These are phyloP conservation scores for Penicillium griseofulvum DNA, from an alignment of 2,329 filamentous ascomycete genomes.

Conservation along the genomic window DNA sequence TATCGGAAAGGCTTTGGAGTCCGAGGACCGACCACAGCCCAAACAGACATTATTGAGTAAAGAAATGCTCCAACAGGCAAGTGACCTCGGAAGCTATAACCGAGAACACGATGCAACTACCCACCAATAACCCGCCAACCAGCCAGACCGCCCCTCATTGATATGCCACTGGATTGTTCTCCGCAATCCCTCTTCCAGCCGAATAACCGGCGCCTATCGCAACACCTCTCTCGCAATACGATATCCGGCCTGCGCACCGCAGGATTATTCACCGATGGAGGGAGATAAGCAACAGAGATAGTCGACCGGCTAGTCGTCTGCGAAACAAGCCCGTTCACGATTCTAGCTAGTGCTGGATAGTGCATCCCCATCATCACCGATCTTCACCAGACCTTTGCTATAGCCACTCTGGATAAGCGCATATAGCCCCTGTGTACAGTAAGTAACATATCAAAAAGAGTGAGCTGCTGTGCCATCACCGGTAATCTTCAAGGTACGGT, in stretches of 20 bases:
- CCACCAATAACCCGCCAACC: background rate
- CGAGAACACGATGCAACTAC: background rate
- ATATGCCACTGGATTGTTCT: slow-evolving; percentile 27
- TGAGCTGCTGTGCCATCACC: slow-evolving; percentile 32
- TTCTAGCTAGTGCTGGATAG: slow-evolving; percentile 29
- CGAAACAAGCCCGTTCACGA: slow-evolving; percentile 21
- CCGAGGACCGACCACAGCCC: background rate
- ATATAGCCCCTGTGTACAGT: slow-evolving; percentile 31
- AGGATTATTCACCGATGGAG: slow-evolving; percentile 3
- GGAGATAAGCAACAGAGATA: slow-evolving; percentile 7
- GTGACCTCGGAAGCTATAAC: background rate
- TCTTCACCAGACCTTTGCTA: slow-evolving; percentile 27
- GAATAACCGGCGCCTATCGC: slow-evolving; percentile 25
- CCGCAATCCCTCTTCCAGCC: slow-evolving; percentile 23
- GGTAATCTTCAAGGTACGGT: slow-evolving; percentile 18
- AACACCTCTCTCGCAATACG: slow-evolving; percentile 25
- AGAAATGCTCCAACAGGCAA: background rate
- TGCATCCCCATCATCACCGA: slow-evolving; percentile 33
- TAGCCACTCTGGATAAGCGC: slow-evolving; percentile 29
- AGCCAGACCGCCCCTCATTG: background rate
- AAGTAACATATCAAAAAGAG: slow-evolving; percentile 33
- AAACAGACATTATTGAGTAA: background rate
- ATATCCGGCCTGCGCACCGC: slow-evolving; percentile 26
- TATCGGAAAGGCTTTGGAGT: background rate
- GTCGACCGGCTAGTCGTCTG: background rate